Percentiles rank a stretch among this genome's conserved stretches.
These are phyloP conservation scores for Aspergillus sp. DNA, from an alignment of 2,329 filamentous ascomycete species.

Conservation along the genomic window DNA sequence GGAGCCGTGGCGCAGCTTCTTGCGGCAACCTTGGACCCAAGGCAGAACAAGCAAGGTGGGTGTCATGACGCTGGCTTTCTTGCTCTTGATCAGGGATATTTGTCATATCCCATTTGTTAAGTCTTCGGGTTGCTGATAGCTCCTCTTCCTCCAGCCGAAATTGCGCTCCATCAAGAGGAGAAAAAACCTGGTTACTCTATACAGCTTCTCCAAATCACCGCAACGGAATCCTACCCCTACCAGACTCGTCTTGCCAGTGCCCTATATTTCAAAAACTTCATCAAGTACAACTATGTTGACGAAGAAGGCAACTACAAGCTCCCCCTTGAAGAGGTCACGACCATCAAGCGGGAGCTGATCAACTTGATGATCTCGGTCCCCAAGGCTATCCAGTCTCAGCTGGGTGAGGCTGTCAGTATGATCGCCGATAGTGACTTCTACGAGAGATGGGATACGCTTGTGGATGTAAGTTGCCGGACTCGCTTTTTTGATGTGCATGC, in stretches of 20 bases:
- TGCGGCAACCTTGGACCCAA: slow-evolving; percentile 83
- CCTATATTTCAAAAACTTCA: slow-evolving; percentile 98
- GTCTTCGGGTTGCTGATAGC: not conserved
- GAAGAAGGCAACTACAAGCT: slow-evolving; percentile 94
- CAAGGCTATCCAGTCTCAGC: slow-evolving; percentile 81
- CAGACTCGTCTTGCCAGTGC: slow-evolving; percentile 85
- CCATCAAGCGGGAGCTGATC: slow-evolving; percentile 93
- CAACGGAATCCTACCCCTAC: slow-evolving; percentile 66
- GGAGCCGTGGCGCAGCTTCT: slow-evolving; percentile 75
- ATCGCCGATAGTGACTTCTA: slow-evolving; percentile 99
- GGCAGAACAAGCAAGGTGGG: slow-evolving; percentile 84
- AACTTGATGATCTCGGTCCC: slow-evolving; percentile 95
- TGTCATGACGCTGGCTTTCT: slow-evolving; percentile 13
- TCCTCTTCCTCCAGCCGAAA: slow-evolving; percentile 64
- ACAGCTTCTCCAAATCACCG: slow-evolving; percentile 84
- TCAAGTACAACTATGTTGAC: slow-evolving; percentile 91
- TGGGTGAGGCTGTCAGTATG: slow-evolving; percentile 93
- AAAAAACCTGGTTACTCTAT: slow-evolving; percentile 84
- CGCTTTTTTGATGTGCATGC: not conserved
- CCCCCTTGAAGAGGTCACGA: slow-evolving; percentile 73
- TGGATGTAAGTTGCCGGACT: slow-evolving; percentile 59
- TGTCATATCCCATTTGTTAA: too few relatives aligned
- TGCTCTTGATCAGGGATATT: not conserved
- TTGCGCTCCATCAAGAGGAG: slow-evolving; percentile 74
- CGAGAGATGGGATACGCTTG: slow-evolving; percentile 92